Evolutionary conservation across 2,329 filamentous ascomycete genomes (phyloP), one percentile per base, ranked within the genome.

Genomic region (Macrophomina phaseolina): DNA sequence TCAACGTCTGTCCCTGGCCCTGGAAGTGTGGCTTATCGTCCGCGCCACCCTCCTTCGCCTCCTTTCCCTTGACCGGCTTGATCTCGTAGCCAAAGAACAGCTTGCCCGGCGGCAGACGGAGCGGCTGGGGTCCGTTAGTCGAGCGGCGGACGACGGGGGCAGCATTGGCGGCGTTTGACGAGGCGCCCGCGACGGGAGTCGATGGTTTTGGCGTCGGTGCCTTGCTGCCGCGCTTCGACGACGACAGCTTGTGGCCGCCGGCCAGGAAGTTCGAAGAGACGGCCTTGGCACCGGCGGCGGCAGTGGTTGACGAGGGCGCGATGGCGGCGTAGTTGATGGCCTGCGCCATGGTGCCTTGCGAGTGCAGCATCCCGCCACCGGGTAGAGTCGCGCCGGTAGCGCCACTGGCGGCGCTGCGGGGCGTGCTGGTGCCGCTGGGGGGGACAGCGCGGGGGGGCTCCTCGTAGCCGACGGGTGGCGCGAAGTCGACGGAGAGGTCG

Each of bases 241-340:
- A 83, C 68, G 86, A 90, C n/a, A 99, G 82, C 70, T 91, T 90
- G 75, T 97, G 92, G 0, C 95, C 95, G 42, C 89, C 87, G 2
- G 89, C 87, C 0, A 90, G 78, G 78, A 98, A 98, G 76, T 95
- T 90, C 1, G 92, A 94, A 0, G 90, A 87, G 2, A 86, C 84
- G 4, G 87, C 87, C 71, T 84, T 85, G 11, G 87, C 87, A 45
- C 87, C 88, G 8, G 84, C 83, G 5, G 87, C 87, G 14, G 88
- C 89, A 14, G 89, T 85, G 2, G 85, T 87, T 6, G 92, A 86
- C 3, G 89, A 89, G 0, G 95, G 94, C 0, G 93, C 92, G 71
- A 99, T 97, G 38, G 93, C 87, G 63, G 89, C 87, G 80, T 98
- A 99, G 83, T 97, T 97, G 83, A 99, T 98, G n/a, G 93, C 88